phyloP scores from a whole-genome alignment of 306 rosid genomes.

The Cucurbita maxima region DNA sequence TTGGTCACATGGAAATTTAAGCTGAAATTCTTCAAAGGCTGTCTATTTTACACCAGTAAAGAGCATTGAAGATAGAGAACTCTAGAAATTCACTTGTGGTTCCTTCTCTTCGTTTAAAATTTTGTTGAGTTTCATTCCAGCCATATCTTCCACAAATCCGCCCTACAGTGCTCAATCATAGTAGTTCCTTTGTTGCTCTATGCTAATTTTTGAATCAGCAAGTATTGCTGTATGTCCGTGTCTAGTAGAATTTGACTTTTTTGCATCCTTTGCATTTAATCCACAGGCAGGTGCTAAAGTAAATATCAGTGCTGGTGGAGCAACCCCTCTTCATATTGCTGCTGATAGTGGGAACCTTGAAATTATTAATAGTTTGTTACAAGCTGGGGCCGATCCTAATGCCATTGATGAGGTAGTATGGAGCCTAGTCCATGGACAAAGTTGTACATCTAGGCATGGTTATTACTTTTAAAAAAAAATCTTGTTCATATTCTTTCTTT shows the following conservation, averaged over 20 bases:
- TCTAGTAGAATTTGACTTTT: not conserved
- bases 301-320: slow-evolving; percentile 85
- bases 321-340: slow-evolving; percentile 83
- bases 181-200: not conserved
- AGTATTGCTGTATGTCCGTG: not conserved
- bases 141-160: no score
- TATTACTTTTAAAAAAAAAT: not conserved
- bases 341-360: slow-evolving; percentile 59
- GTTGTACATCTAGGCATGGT: not conserved
- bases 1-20: no score
- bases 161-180: no score
- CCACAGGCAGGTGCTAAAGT: slow-evolving; percentile 76
- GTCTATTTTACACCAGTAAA: no score
- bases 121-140: no score
- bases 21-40: no score
- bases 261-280: slow-evolving; percentile 10
- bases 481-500: not conserved
- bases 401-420: slow-evolving; percentile 54
- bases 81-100: no score
- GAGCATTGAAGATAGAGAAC: no score
- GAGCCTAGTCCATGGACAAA: not conserved
- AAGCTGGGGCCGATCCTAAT: slow-evolving; percentile 86
- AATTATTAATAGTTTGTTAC: slow-evolving; percentile 48
- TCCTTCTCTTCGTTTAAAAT: no score
- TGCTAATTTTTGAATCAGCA: not conserved